phyloP scores from a whole-genome alignment of 148 eudicot species.

The Rhododendron kiyosumense region DNA sequence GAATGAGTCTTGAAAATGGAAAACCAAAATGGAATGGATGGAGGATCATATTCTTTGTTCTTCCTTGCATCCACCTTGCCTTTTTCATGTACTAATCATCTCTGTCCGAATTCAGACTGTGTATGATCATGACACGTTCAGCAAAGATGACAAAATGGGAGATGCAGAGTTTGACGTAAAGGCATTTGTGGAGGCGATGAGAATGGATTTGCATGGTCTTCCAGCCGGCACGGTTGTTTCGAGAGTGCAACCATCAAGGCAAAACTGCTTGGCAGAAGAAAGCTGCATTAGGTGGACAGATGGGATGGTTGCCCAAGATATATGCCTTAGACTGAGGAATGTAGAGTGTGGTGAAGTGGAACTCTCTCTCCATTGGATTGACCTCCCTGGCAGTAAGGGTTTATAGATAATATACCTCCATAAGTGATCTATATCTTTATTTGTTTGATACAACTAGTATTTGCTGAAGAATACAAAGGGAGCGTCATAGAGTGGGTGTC shows the following conservation, averaged over 20 bases:
- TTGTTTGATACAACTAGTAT: too few relatives aligned
- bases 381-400: slow-evolving; percentile 35
- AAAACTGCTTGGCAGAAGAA: slow-evolving; percentile 39
- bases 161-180: slow-evolving; percentile 19
- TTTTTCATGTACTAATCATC: neutral
- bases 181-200: slow-evolving; percentile 32
- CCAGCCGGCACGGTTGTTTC: slow-evolving; percentile 28
- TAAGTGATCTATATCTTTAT: too few relatives aligned
- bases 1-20: too few relatives aligned
- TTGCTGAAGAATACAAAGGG: too few relatives aligned
- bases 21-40: too few relatives aligned
- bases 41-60: too few relatives aligned
- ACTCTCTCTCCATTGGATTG: slow-evolving; percentile 41
- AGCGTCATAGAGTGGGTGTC: too few relatives aligned
- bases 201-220: slow-evolving; percentile 14
- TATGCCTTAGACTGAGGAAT: slow-evolving; percentile 38
- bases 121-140: slow-evolving; percentile 45
- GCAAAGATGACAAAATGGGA: slow-evolving; percentile 27
- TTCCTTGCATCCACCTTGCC: neutral
- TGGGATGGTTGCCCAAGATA: slow-evolving; percentile 31
- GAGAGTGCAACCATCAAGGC: slow-evolving; percentile 22
- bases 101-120: slow-evolving; percentile 20
- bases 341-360: slow-evolving; percentile 53
- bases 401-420: slow-evolving; percentile 4
- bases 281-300: slow-evolving; percentile 26